phyloP scores from a whole-genome alignment of 192 early-diverging fungal genomes.

The Umbelopsis isabellina region DNA sequence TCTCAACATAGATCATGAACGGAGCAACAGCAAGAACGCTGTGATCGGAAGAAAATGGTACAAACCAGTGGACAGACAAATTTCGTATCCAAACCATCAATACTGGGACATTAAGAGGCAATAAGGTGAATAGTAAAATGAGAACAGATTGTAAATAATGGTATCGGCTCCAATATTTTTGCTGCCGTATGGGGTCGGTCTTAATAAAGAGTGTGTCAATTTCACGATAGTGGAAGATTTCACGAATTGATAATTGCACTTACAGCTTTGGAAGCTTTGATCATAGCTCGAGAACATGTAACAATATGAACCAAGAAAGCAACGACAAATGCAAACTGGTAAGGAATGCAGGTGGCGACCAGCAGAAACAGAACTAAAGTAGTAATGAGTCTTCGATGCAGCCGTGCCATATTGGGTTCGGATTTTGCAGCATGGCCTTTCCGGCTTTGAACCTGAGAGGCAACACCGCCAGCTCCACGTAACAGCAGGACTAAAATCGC shows the following conservation, averaged over 20 bases:
- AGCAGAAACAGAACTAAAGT: constrained; percentile 51
- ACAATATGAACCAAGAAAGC: constrained; percentile 61
- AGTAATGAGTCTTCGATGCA: constrained; percentile 50
- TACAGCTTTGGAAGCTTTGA: constrained; percentile 34
- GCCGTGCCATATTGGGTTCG: constrained; percentile 36
- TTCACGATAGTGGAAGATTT: not conserved
- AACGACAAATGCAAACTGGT: constrained; percentile 77
- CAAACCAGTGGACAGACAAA: constrained; percentile 79
- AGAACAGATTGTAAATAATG: constrained; percentile 72
- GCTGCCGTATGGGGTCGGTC: constrained; percentile 26
- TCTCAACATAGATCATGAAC: constrained; percentile 61
- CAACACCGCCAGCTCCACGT: constrained; percentile 9
- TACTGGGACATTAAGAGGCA: constrained; percentile 77
- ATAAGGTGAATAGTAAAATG: constrained; percentile 67
- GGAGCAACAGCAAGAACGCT: constrained; percentile 60
- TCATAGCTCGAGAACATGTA: constrained; percentile 50
- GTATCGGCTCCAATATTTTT: constrained; percentile 52
- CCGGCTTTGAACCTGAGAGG: constrained; percentile 6
- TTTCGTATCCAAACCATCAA: constrained; percentile 83
- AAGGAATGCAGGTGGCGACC: constrained; percentile 67
- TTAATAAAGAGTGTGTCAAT: not conserved
- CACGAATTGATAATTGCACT: constrained; percentile 17
- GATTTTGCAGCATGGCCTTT: not conserved
- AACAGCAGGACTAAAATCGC: constrained; percentile 35
- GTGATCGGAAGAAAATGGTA: constrained; percentile 79